Evolutionary conservation across 2,329 filamentous ascomycete genomes (phyloP), one percentile per base, ranked within the genome.

Genomic region (Trichoderma sp.): DNA sequence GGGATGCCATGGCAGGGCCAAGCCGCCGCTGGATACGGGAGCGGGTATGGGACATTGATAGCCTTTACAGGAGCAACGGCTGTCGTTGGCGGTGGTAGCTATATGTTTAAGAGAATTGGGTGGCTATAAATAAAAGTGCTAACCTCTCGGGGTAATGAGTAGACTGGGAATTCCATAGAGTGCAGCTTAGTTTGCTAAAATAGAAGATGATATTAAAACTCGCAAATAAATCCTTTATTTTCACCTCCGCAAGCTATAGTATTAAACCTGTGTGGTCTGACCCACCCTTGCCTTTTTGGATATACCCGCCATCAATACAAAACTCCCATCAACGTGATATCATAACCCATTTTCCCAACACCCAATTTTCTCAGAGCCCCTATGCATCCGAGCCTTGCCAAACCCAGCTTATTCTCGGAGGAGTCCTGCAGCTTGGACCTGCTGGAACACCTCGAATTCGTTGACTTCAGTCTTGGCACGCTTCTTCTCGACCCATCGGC

Each of bases 1-100:
- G 81, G 81, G 0, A 78, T 80, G 69, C 80, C 83, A 21, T 86
- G 82, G 75, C 74, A 79, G 30, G 78, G 75, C 7, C 71, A 78
- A 39, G 78, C 75, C 2, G 64, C 73, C 1, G 77, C 73, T 4
- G 78, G 75, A 0, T 79, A 77, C 34, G 78, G 77, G 0, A 78
- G 74, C 0, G 77, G 78, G 11, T 79, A 78, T 28, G 78, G 78
- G 1, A 75, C 76, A 0, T 26, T 79, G 55, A 79, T 79, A 70
- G 75, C 74, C 0, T 79, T 79, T 68, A 79, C 77, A 2, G 78
- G 77, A 0, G 69, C 72, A 8, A 79, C 77, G 3, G 78, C 77
- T 0, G 49, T 76, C 32, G 69, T 76, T 32, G 75, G 78, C 4
- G 78, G 78, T 4, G 72, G 73, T 0, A 74, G 74, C 6, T 79